These are phyloP conservation scores for Rhynchospora tenuis DNA, from an alignment of 176 grass and related monocot genomes.

Conservation along the genomic window DNA sequence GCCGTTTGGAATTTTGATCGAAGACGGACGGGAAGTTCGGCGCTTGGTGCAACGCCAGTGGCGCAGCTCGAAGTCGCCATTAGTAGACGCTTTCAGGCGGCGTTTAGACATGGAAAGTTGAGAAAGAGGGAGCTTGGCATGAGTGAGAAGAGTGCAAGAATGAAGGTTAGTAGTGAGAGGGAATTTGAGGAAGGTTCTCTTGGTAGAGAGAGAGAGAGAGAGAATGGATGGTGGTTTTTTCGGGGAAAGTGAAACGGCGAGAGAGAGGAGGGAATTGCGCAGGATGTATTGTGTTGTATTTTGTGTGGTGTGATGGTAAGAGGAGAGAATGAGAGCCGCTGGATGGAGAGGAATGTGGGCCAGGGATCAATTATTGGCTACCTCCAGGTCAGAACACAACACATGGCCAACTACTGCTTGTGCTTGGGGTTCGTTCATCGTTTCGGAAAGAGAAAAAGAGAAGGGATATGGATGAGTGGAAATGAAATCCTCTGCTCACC, in stretches of 20 bases:
- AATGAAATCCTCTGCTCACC: too few species aligned
- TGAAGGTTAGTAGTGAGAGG: not conserved
- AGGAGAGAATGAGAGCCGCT: not conserved
- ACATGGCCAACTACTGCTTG: constrained; percentile 12
- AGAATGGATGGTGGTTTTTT: constrained; percentile 23
- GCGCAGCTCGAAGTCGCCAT: constrained; percentile 58
- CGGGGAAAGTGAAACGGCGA: constrained; percentile 27
- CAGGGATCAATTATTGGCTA: constrained; percentile 13
- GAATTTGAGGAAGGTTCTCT: not conserved
- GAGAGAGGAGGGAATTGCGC: constrained; percentile 13
- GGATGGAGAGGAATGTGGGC: constrained; percentile 5
- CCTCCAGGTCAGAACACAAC: constrained; percentile 5
- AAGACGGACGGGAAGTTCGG: constrained; percentile 20
- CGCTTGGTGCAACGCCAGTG: constrained; percentile 42
- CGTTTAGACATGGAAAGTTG: constrained; percentile 13
- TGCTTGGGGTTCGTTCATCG: not conserved
- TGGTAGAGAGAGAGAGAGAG: not conserved
- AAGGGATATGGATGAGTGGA: constrained; percentile 20
- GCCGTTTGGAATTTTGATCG: constrained; percentile 38
- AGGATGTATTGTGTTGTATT: constrained; percentile 3
- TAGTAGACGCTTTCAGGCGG: constrained; percentile 25
- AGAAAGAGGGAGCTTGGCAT: not conserved
- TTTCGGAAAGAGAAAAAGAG: not conserved
- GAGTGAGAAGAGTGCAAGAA: constrained; percentile 13
- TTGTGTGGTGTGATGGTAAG: not conserved